phyloP scores from a whole-genome alignment of 2,329 filamentous ascomycete species.

The Nigrospora oryzae region DNA sequence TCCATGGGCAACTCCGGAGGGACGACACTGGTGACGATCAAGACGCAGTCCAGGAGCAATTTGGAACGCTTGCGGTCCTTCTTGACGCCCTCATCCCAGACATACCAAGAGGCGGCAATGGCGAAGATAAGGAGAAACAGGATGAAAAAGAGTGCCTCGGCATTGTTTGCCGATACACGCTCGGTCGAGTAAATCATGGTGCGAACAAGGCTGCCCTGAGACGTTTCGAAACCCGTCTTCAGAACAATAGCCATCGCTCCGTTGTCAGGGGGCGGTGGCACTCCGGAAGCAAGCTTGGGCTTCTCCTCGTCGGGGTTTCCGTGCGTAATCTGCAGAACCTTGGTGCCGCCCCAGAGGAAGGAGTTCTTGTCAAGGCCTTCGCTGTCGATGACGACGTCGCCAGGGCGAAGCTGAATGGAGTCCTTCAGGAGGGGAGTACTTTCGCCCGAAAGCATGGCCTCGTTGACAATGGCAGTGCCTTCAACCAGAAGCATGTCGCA shows the following conservation, averaged over 20 bases:
- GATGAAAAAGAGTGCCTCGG: conserved; percentile 93
- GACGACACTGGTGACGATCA: conserved; percentile 96
- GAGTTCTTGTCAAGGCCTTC: conserved; percentile 95
- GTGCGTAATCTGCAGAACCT: conserved; percentile 91
- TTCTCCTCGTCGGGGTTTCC: conserved; percentile 69
- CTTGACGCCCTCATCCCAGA: conserved; percentile 92
- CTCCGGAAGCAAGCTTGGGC: conserved; percentile 63
- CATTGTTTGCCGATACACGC: conserved; percentile 96
- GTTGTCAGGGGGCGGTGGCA: conserved; percentile 80
- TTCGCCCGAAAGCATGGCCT: conserved; percentile 98
- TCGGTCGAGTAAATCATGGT: conserved; percentile 99
- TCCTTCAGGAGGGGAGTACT: conserved; percentile 96
- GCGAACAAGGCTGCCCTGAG: conserved; percentile 91
- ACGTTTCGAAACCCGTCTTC: conserved; percentile 98
- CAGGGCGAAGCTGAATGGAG: conserved; percentile 82
- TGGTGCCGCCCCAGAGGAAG: conserved; percentile 94
- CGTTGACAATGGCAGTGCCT: conserved; percentile 94
- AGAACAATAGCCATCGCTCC: conserved; percentile 89
- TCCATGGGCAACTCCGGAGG: conserved; percentile 99
- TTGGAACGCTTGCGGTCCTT: conserved; percentile 96
- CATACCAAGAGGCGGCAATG: conserved; percentile 96
- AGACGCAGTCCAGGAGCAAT: conserved; percentile 89
- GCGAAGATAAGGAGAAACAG: conserved; percentile 94
- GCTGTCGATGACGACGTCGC: conserved; percentile 70
- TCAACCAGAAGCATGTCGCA: conserved; percentile 96